phyloP scores from a whole-genome alignment of 257 asterid species.

The Rubia yunnanensis region DNA sequence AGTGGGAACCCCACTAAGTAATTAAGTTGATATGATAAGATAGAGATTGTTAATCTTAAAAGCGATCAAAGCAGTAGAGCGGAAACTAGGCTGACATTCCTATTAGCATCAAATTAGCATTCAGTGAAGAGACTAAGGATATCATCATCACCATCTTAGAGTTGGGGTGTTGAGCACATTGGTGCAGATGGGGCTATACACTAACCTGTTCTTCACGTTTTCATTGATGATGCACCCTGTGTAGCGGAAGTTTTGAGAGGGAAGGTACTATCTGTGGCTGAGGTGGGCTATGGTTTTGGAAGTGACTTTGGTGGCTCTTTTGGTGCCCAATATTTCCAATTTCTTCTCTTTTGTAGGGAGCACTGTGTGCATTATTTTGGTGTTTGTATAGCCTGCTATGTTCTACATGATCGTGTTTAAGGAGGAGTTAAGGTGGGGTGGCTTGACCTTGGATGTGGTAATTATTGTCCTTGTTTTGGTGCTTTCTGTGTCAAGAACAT shows the following conservation, averaged over 20 bases:
- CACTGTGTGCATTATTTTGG: slow-evolving; percentile 75
- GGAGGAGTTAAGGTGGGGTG: slow-evolving; percentile 40
- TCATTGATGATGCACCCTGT: slow-evolving; percentile 94
- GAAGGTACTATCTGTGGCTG: slow-evolving; percentile 64
- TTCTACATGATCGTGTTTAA: slow-evolving; percentile 57
- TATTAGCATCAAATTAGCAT: too few relatives aligned
- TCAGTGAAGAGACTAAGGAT: slow-evolving; percentile 59
- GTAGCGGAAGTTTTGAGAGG: slow-evolving; percentile 72
- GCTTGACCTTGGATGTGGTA: slow-evolving; percentile 17
- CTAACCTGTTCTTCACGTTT: slow-evolving; percentile 62
- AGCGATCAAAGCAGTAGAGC: too few relatives aligned
- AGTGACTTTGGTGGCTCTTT: slow-evolving; percentile 50
- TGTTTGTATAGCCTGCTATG: slow-evolving; percentile 66
- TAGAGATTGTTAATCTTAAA: too few relatives aligned
- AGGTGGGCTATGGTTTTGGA: slow-evolving; percentile 58
- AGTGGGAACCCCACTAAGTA: too few relatives aligned
- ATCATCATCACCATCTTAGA: slow-evolving; percentile 78
- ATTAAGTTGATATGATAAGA: too few relatives aligned
- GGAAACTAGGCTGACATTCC: too few relatives aligned
- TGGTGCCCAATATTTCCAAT: slow-evolving; percentile 78
- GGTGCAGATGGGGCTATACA: slow-evolving; percentile 62
- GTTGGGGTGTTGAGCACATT: slow-evolving; percentile 47
- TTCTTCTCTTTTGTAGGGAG: slow-evolving; percentile 83
- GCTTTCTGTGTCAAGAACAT: slow-evolving; percentile 25
- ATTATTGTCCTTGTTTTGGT: slow-evolving; percentile 21